Base-by-base conservation (phyloP, 331 rosid genomes). In the Quercus lobata region DNA sequence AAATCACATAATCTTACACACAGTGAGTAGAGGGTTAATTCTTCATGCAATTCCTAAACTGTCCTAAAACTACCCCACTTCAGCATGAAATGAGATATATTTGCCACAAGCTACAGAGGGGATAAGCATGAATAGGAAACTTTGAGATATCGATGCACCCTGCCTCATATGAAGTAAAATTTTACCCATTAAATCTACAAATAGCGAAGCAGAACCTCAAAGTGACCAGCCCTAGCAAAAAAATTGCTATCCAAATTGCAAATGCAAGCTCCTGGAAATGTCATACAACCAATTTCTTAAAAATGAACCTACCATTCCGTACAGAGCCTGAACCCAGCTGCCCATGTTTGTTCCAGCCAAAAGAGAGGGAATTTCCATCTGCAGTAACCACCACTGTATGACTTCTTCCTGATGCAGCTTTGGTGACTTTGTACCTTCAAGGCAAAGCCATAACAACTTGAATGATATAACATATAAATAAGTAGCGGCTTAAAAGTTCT, bases 311-410 rank as follows among this genome's bases (percentile, higher is more conserved):
- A 95, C 99, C 97, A 93, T 88, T 91, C 86, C 65, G 88, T 1
- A 3, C 84, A 24, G 97, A 90, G 72, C 98, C 99, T 0, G 96
- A 85, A 79, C 98, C 99, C 76, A 96, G 86, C 81, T 90, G 99
- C 60, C 99, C 99, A 27, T 96, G 98, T 83, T 96, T 96, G 86
- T 96, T 96, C 98, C 98, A 93, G 25, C 98, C 99, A 78, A 96
- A 96, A 22, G 98, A 84, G 17, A 96, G 86, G 68, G 98, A 93
- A 53, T 82, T 87, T 15, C 97, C 97, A 74, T 93, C 98, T 10
- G 88, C 93, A 1, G 98, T 91, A 52, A 88, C 90, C 69, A 91
- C 96, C 16, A 93, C 97, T 0, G 96, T 86, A 82, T 96, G 99
- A 82, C 74, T 91, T 88, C 85, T 90, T 84, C 99, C 97, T 21